phyloP scores from a whole-genome alignment of 2,329 filamentous ascomycete species.

The Calonectria montana region DNA sequence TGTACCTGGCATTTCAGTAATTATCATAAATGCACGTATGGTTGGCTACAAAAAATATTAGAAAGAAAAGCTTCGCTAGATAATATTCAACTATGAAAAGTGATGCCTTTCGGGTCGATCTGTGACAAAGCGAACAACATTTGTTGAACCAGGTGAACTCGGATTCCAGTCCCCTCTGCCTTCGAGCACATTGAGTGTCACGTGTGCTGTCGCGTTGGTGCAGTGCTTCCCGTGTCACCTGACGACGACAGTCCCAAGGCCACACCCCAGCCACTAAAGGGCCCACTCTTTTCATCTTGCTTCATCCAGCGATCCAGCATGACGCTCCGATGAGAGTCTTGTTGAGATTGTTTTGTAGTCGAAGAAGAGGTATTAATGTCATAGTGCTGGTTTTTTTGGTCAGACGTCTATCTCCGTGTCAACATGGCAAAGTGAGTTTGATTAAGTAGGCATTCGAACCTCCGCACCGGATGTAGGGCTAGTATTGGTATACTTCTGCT shows the following conservation, averaged over 20 bases:
- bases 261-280: not conserved
- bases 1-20: too few species aligned
- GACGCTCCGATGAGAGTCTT: not conserved
- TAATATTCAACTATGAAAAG: too few species aligned
- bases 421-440: not conserved
- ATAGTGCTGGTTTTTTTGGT: not conserved
- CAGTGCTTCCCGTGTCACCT: too few species aligned
- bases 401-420: not conserved
- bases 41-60: too few species aligned
- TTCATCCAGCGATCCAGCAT: not conserved
- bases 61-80: too few species aligned
- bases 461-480: not conserved
- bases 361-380: not conserved
- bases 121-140: too few species aligned
- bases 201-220: too few species aligned
- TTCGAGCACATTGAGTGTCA: too few species aligned
- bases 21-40: too few species aligned
- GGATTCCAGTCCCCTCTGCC: too few species aligned
- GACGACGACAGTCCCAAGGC: not conserved
- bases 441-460: not conserved
- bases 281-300: not conserved
- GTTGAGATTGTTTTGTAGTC: not conserved
- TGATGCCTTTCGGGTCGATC: too few species aligned
- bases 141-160: too few species aligned
- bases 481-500: not conserved